Percentiles rank a stretch among this genome's conserved stretches.
phyloP scores from a whole-genome alignment of 129 eudicot genomes.

The Deinandra increscens region DNA sequence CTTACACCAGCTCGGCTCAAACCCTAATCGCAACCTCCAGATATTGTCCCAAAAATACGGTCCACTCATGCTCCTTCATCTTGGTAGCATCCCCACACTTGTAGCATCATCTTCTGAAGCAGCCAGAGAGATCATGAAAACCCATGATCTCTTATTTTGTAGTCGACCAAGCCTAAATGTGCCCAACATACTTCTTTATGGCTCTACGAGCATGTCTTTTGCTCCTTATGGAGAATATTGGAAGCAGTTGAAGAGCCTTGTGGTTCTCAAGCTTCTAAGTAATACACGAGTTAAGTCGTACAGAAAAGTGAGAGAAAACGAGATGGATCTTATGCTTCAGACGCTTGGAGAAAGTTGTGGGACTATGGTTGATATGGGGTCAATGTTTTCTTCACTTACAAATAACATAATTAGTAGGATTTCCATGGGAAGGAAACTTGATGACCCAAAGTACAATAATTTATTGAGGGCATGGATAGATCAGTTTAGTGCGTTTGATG shows the following conservation, averaged over 20 bases:
- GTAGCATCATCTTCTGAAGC: constrained; percentile 9
- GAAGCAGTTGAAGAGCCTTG: background rate
- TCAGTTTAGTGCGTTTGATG: background rate
- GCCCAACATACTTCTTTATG: background rate
- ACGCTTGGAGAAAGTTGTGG: constrained; percentile 1
- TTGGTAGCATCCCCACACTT: constrained; percentile 12
- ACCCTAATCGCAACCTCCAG: constrained; percentile 7
- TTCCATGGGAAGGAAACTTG: background rate
- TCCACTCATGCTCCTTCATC: background rate
- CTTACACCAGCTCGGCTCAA: background rate
- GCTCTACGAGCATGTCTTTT: background rate
- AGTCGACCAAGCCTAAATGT: background rate
- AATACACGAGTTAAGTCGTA: constrained; percentile 9
- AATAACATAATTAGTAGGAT: background rate
- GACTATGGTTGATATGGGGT: background rate
- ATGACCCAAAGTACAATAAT: background rate
- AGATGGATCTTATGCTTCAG: background rate
- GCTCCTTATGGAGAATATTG: background rate
- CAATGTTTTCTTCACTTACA: background rate
- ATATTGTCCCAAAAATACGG: constrained; percentile 3
- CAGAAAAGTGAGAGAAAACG: background rate
- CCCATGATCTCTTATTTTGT: constrained; percentile 6
- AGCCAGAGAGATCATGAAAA: constrained; percentile 1
- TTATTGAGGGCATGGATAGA: background rate
- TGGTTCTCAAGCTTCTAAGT: background rate